These are phyloP conservation scores for Botryotinia calthae DNA, from an alignment of 2,329 filamentous ascomycete species.

Conservation along the genomic window DNA sequence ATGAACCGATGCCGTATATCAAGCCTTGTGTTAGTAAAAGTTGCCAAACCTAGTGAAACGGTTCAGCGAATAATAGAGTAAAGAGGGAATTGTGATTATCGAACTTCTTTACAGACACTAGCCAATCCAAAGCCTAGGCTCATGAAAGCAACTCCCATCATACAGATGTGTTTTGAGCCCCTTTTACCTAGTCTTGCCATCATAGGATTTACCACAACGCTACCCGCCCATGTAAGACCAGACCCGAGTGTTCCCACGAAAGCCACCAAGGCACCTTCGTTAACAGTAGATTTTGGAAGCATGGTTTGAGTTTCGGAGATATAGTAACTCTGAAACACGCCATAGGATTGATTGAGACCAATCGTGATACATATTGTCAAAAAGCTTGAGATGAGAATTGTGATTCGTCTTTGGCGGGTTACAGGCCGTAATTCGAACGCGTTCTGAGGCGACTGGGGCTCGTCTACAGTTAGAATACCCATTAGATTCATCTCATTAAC, in stretches of 20 bases:
- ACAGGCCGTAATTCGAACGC: conserved; percentile 43
- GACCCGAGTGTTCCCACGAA: conserved; percentile 50
- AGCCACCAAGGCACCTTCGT: conserved; percentile 45
- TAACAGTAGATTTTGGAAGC: conserved; percentile 39
- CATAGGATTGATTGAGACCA: conserved; percentile 50
- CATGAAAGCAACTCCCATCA: conserved; percentile 44
- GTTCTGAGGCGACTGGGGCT: neutral
- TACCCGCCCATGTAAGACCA: conserved; percentile 51
- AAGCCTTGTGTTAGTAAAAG: conserved; percentile 49
- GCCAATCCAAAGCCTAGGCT: conserved; percentile 46
- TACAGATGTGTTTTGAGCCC: conserved; percentile 41
- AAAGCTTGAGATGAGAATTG: conserved; percentile 46
- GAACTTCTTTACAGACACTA: conserved; percentile 36
- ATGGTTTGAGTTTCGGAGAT: conserved; percentile 44
- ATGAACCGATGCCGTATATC: conserved; percentile 45
- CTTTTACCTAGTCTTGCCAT: conserved; percentile 45
- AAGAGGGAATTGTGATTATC: neutral
- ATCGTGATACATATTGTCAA: conserved; percentile 47
- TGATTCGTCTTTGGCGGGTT: conserved; percentile 41
- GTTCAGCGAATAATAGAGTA: neutral
- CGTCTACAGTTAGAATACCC: neutral
- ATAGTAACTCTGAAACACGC: conserved; percentile 51
- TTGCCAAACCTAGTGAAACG: conserved; percentile 41
- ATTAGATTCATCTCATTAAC: conserved; percentile 24
- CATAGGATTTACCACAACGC: conserved; percentile 48